Base-by-base conservation (phyloP, 768 basidiomycete species). In the Suillus weaverae region DNA sequence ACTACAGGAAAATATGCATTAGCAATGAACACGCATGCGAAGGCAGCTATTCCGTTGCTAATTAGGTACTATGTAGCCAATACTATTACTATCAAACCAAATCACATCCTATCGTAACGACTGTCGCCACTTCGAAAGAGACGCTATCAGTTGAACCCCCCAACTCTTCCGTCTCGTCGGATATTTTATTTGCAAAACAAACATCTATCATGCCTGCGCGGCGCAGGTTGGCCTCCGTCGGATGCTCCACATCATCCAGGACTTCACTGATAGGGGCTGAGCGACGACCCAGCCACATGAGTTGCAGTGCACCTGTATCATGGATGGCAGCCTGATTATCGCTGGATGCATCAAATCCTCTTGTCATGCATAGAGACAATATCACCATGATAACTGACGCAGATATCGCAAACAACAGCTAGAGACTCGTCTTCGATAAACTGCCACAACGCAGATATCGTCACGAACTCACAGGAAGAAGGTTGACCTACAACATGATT, bases 121-220 rank as follows among this genome's bases (percentile, higher is more conserved):
- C 30, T 7, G n/a, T 36, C 2, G 13, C 13, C n/a, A n/a, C 4
- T 7, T 36, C n/a, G 54, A 30, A 4, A 50, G 48, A 50, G 26
- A 16, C 26, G 16, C 48, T 50, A 30, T 16, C 48, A 30, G 13
- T 30, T 50, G 48, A 50, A 30, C 26, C 14, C 30, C 14, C 16
- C 36, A 32, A 16, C 16, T 44, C 41, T 48, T 43, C 60, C n/a
- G n/a, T n/a, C 33, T 43, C 60, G 44, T n/a, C 32, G 18, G 18
- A 48, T 46, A 50, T 22, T n/a, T 32, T 61, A 32, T 60, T 41
- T 36, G 35, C 36, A 39, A 62, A 53, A 38, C 36, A 41, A n/a
- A 62, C 51, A 36, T 41, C 62, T 22, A 62, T 38, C 62, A 62
- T 62, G 5, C 62, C 35, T 20, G 62, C 62, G 6, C 32, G 26